These are phyloP conservation scores for Dryadomyces quercivorus DNA, from an alignment of 2,329 filamentous ascomycete genomes.

Conservation along the genomic window DNA sequence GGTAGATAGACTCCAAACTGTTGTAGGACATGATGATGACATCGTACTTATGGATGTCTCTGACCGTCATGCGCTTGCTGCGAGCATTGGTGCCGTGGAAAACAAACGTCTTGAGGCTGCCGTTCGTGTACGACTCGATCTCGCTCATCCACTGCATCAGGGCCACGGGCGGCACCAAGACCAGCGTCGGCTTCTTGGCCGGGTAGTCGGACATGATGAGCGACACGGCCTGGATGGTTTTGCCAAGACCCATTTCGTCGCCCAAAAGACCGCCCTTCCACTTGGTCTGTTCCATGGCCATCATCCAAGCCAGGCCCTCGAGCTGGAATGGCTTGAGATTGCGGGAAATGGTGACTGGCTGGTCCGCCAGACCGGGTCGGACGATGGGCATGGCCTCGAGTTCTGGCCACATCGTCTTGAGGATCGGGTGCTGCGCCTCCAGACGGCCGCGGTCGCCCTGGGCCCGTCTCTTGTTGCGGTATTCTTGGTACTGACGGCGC, in stretches of 20 bases:
- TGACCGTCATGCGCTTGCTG: slow-evolving; percentile 61
- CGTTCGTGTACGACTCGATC: slow-evolving; percentile 71
- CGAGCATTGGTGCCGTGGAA: slow-evolving; percentile 81
- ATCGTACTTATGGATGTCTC: slow-evolving; percentile 70
- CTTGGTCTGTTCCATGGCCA: slow-evolving; percentile 68
- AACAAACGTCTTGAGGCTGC: slow-evolving; percentile 79
- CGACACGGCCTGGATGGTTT: slow-evolving; percentile 96
- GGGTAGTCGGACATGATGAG: slow-evolving; percentile 97
- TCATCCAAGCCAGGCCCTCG: slow-evolving; percentile 91
- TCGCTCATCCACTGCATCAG: slow-evolving; percentile 90
- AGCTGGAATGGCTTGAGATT: slow-evolving; percentile 88
- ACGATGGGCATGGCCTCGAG: slow-evolving; percentile 58
- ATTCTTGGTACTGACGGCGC: slow-evolving; percentile 23
- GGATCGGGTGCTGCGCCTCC: slow-evolving; percentile 62
- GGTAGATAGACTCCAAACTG: slow-evolving; percentile 78
- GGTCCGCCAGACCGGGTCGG: slow-evolving; percentile 46
- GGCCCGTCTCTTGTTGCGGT: slow-evolving; percentile 16
- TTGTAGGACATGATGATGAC: slow-evolving; percentile 98
- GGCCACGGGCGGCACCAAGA: slow-evolving; percentile 84
- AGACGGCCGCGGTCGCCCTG: slow-evolving; percentile 51
- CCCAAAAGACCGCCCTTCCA: slow-evolving; percentile 87
- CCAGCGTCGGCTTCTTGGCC: slow-evolving; percentile 67
- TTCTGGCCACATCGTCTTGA: slow-evolving; percentile 75
- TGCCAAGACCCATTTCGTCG: slow-evolving; percentile 98
- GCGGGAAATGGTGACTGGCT: slow-evolving; percentile 68